Conservation (phyloP, 768 basidiomycete species). For the Asterophora lycoperdoides region DNA sequence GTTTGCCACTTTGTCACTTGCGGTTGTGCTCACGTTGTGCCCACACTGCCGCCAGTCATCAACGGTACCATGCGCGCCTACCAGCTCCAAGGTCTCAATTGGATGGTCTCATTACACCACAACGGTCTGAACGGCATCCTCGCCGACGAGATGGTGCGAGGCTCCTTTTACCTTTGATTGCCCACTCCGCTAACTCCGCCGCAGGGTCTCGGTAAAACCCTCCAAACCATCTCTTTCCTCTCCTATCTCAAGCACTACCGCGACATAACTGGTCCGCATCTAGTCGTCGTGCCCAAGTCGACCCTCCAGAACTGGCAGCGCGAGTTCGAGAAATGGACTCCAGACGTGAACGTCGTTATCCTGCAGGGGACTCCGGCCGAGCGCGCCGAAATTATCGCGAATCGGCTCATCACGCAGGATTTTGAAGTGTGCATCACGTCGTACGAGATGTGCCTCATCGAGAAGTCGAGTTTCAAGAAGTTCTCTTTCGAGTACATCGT, state of each 20-base stretch:
- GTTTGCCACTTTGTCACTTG: conserved; percentile 22
- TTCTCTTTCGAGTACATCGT: conserved; percentile 97
- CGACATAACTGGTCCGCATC: conserved; percentile 75
- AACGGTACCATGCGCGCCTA: conserved; percentile 89
- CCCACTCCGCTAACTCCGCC: background rate
- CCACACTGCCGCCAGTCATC: conserved; percentile 55
- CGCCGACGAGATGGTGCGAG: conserved; percentile 87
- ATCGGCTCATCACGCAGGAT: conserved; percentile 75
- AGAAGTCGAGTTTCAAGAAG: conserved; percentile 88
- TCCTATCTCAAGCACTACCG: conserved; percentile 88
- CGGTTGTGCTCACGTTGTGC: no score
- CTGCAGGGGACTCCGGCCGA: conserved; percentile 90
- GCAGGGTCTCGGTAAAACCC: conserved; percentile 94
- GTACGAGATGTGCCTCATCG: conserved; percentile 96
- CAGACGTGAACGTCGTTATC: conserved; percentile 77
- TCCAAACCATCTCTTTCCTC: conserved; percentile 97
- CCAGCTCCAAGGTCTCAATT: conserved; percentile 93
- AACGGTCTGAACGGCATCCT: conserved; percentile 97
- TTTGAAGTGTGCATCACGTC: conserved; percentile 95
- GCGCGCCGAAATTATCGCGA: conserved; percentile 73
- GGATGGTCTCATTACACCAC: conserved; percentile 96
- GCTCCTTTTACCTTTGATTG: conserved; percentile 3
- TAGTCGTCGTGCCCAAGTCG: conserved; percentile 97
- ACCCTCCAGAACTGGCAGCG: conserved; percentile 96
- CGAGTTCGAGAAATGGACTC: conserved; percentile 90